Evolutionary conservation across 2,329 filamentous ascomycete species (phyloP), one percentile per base, ranked within the genome.

Genomic region (Phyllosticta citribraziliensis): DNA sequence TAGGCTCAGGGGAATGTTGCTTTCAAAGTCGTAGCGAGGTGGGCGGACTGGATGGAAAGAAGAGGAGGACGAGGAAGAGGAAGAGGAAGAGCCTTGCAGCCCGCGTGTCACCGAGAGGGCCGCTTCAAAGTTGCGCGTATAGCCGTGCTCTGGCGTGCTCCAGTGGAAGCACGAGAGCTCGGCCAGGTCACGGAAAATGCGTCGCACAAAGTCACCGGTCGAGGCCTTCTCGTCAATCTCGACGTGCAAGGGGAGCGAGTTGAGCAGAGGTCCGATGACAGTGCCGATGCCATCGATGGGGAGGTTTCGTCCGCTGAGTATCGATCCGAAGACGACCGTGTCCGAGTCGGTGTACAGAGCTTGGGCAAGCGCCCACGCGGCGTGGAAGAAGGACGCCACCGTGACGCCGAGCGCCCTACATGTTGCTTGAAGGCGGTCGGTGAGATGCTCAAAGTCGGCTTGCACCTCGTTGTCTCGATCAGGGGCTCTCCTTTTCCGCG

Each of bases 361-460:
- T 1, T 77, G 55, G 5, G 65, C 58, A 3, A 77, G 30, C 1
- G 67, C 73, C 76, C 76, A 78, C 1, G 73, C 75, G 2, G 73
- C 72, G 57, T 71, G 64, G 52, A 70, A 70, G 17, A 69, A 57
- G 5, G 64, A 53, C 27, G 65, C 63, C 2, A 63, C 14, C 5
- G 65, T 63, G 19, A 66, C 53, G 20, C 62, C 59, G 61, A 30
- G 8, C n/a, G 56, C 47, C 12, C 57, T 47, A 30, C n/a, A 47
- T 6, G 30, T 56, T 9, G 35, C 55, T n/a, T 22, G 55, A 19
- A 56, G 30, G 20, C 55, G 27, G 10, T 40, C n/a, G 12, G n/a
- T 20, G 9, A 56, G 55, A 22, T 51, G n/a, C 12, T n/a, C 19
- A 19, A 56, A 56, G 27, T 22, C 27, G n/a, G 47, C 47, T 30